Percentiles rank a stretch among this genome's conserved stretches.
phyloP scores from a whole-genome alignment of 805 yeast species.

The Barnettozyma wickerhamii region DNA sequence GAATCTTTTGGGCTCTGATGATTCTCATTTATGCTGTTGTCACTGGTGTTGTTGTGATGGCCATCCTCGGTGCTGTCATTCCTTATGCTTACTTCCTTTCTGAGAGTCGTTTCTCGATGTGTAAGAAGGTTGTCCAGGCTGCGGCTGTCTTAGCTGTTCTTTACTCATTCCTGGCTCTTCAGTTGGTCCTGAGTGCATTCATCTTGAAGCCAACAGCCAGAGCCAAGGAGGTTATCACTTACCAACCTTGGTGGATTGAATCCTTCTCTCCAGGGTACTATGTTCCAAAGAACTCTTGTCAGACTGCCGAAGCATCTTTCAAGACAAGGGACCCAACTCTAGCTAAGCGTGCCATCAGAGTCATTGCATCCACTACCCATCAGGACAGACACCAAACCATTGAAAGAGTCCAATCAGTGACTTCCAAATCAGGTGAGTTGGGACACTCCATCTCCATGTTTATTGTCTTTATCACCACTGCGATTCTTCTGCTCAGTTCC shows the following conservation, averaged over 20 bases:
- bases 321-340: conserved; percentile 39
- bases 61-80: conserved; percentile 56
- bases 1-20: conserved; percentile 48
- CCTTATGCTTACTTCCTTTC: conserved; percentile 57
- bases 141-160: conserved; percentile 42
- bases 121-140: conserved; percentile 51
- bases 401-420: conserved; percentile 24
- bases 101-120: conserved; percentile 40
- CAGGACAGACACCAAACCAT: conserved; percentile 31
- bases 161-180: conserved; percentile 52
- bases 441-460: conserved; percentile 49
- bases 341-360: conserved; percentile 32
- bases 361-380: conserved; percentile 53
- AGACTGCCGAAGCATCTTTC: conserved; percentile 43
- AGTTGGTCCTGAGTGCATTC: conserved; percentile 41
- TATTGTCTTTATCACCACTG: conserved; percentile 39
- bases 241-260: conserved; percentile 79
- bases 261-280: conserved; percentile 55
- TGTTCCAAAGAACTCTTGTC: conserved; percentile 49
- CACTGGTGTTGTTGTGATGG: conserved; percentile 57
- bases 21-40: conserved; percentile 48
- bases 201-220: conserved; percentile 48
- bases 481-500: conserved; percentile 47
- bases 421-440: conserved; percentile 32
- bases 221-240: conserved; percentile 49